A percentile compares a stretch with the other conserved stretches of the same genome.
phyloP scores from a whole-genome alignment of 192 early-diverging fungal genomes.

The Coemansia sp. region DNA sequence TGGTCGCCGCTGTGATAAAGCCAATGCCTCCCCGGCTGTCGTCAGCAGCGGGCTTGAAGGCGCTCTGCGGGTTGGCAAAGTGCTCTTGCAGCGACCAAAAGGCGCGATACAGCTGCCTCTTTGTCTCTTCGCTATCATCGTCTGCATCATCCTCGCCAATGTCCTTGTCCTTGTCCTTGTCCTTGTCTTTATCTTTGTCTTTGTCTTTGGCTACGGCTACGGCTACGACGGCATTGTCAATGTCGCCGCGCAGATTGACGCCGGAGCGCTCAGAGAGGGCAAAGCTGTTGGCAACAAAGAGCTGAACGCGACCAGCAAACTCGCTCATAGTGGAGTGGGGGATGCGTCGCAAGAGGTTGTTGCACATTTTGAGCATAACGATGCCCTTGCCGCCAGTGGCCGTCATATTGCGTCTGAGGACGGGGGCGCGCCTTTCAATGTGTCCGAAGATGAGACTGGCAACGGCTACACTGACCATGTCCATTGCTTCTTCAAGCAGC shows the following conservation, averaged over 20 bases:
- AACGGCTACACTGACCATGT: slow-evolving; percentile 24
- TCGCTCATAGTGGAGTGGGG: slow-evolving; percentile 79
- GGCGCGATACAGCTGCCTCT: slow-evolving; percentile 56
- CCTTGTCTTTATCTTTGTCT: neutral
- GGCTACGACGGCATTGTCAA: slow-evolving; percentile 39
- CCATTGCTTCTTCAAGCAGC: slow-evolving; percentile 45
- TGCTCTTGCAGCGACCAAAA: slow-evolving; percentile 81
- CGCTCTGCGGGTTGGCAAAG: slow-evolving; percentile 66
- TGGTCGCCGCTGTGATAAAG: slow-evolving; percentile 22
- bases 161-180: too few relatives aligned
- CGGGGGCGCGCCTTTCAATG: slow-evolving; percentile 30
- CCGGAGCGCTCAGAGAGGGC: slow-evolving; percentile 85
- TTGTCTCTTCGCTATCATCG: neutral
- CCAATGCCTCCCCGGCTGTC: neutral
- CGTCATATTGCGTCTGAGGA: slow-evolving; percentile 59
- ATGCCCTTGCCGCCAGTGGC: slow-evolving; percentile 81
- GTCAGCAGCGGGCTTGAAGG: slow-evolving; percentile 31
- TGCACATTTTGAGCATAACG: slow-evolving; percentile 79
- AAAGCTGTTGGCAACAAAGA: slow-evolving; percentile 82
- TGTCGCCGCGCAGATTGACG: slow-evolving; percentile 88
- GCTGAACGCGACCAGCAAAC: slow-evolving; percentile 82
- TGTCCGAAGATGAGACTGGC: slow-evolving; percentile 35
- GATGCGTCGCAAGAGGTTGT: slow-evolving; percentile 84
- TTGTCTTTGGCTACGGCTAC: neutral
- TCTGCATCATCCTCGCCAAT: too few relatives aligned